Percentiles rank a stretch among this genome's conserved stretches.
Evolutionary conservation across 306 rosid species (phyloP).

Genomic region (Coriaria nepalensis): DNA sequence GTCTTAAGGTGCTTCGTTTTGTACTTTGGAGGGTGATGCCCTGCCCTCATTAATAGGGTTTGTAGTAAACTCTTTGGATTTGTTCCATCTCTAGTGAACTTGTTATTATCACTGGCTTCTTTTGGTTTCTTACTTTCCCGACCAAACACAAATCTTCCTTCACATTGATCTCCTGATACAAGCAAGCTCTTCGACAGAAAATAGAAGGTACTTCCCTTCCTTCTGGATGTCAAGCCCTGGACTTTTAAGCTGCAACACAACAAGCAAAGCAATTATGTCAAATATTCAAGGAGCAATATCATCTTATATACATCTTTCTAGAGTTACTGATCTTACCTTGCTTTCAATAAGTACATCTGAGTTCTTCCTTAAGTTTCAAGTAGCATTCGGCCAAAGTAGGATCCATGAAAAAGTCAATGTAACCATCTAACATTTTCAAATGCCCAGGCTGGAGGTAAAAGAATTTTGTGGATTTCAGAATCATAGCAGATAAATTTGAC

Average conservation of each 20-base stretch:
- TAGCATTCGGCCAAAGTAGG: constrained; percentile 83
- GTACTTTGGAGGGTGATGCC: constrained; percentile 91
- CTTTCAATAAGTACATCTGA: constrained; percentile 61
- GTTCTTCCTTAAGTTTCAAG: constrained; percentile 78
- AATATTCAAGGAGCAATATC: background rate
- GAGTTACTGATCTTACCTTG: constrained; percentile 43
- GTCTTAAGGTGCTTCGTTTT: constrained; percentile 91
- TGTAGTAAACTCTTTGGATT: constrained; percentile 88
- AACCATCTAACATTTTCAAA: constrained; percentile 83
- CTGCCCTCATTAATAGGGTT: constrained; percentile 88
- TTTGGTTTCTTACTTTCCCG: constrained; percentile 58
- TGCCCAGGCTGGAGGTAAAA: constrained; percentile 54
- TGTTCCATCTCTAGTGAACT: constrained; percentile 77
- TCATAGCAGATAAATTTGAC: constrained; percentile 7
- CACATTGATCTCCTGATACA: constrained; percentile 82
- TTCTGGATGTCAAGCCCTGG: constrained; percentile 70
- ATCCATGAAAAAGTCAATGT: constrained; percentile 82
- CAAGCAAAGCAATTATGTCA: background rate
- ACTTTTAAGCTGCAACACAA: constrained; percentile 63
- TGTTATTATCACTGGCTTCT: constrained; percentile 34
- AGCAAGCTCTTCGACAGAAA: constrained; percentile 73
- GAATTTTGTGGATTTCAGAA: constrained; percentile 12
- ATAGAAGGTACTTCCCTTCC: constrained; percentile 84
- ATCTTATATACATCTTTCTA: background rate
- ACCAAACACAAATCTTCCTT: constrained; percentile 95